Percentiles rank a stretch among this genome's conserved stretches.
phyloP scores from a whole-genome alignment of 108 stramenopile genomes.

The Seminavis robusta region DNA sequence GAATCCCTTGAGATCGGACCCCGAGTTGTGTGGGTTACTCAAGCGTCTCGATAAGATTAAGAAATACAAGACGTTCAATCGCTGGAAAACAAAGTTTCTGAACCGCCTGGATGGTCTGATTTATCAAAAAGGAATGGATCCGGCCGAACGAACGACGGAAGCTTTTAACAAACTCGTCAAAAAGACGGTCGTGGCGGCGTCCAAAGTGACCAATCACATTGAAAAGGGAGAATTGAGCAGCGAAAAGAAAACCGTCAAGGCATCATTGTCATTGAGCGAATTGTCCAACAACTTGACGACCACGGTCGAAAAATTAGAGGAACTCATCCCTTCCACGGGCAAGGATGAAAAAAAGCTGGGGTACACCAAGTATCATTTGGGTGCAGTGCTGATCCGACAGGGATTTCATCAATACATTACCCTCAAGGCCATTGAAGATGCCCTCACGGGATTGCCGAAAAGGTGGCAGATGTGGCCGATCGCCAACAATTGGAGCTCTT shows the following conservation, averaged over 20 bases:
- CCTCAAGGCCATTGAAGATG: conserved; percentile 15
- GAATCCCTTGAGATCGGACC: too few relatives aligned
- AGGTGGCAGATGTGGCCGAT: conserved; percentile 16
- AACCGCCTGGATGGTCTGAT: conserved; percentile 5
- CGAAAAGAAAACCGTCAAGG: conserved; percentile 18
- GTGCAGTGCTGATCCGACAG: conserved; percentile 13
- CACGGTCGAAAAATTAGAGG: background rate
- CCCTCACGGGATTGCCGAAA: conserved; percentile 6
- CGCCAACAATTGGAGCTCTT: conserved; percentile 11
- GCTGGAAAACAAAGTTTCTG: conserved; percentile 18
- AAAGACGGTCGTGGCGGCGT: background rate
- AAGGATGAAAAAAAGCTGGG: conserved; percentile 3
- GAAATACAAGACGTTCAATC: conserved; percentile 13
- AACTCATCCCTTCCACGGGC: conserved; percentile 12
- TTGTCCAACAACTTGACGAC: conserved; percentile 10
- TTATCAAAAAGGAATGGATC: background rate
- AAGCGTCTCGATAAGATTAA: too few relatives aligned
- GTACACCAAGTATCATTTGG: conserved; percentile 23
- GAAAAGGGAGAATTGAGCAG: conserved; percentile 18
- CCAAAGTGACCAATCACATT: conserved; percentile 6
- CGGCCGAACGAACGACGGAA: background rate
- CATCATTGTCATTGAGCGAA: conserved; percentile 12
- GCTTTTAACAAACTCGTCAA: background rate
- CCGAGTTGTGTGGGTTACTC: too few relatives aligned
- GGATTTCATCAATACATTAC: conserved; percentile 12